Conservation (phyloP, 768 basidiomycete species). For the Psilocybe tampanensis region DNA sequence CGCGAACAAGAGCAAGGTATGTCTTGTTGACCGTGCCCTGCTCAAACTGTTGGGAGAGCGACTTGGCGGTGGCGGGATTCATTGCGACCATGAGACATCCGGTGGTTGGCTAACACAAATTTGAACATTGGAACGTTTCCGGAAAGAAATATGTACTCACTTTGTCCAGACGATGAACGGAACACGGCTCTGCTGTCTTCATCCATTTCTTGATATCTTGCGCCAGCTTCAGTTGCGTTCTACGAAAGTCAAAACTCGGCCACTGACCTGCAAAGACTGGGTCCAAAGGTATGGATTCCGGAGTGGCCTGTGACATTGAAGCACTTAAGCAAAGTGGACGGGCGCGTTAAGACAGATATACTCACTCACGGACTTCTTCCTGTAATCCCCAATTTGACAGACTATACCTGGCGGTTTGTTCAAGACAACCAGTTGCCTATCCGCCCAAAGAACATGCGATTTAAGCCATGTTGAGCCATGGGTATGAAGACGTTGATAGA, state of each 20-base stretch:
- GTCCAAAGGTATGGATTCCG: slow-evolving; percentile 29
- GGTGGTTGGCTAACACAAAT: slow-evolving; percentile 52
- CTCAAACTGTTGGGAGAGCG: slow-evolving; percentile 59
- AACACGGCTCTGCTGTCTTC: slow-evolving; percentile 34
- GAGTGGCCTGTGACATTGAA: background rate
- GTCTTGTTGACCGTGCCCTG: slow-evolving; percentile 51
- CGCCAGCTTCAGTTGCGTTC: background rate
- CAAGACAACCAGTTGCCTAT: slow-evolving; percentile 53
- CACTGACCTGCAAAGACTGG: slow-evolving; percentile 34
- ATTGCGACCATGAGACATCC: slow-evolving; percentile 62
- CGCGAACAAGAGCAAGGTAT: slow-evolving; percentile 67
- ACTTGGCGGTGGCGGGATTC: slow-evolving; percentile 40
- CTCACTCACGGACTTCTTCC: slow-evolving; percentile 18
- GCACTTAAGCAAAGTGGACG: slow-evolving; percentile 2
- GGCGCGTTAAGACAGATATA: slow-evolving; percentile 1
- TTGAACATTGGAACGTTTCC: background rate
- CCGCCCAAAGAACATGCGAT: slow-evolving; percentile 48
- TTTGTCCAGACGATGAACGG: slow-evolving; percentile 72
- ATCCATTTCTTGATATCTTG: slow-evolving; percentile 26
- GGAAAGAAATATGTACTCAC: slow-evolving; percentile 31
- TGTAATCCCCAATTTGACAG: slow-evolving; percentile 44
- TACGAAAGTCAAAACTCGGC: background rate
- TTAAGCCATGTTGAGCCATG: slow-evolving; percentile 23
- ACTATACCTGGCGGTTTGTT: slow-evolving; percentile 64
- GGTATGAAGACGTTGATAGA: slow-evolving; percentile 9